Evolutionary conservation across 1,139 yeast genomes (phyloP), one percentile per base, ranked within the genome.

Genomic region (Eremothecium cymbalariae): DNA sequence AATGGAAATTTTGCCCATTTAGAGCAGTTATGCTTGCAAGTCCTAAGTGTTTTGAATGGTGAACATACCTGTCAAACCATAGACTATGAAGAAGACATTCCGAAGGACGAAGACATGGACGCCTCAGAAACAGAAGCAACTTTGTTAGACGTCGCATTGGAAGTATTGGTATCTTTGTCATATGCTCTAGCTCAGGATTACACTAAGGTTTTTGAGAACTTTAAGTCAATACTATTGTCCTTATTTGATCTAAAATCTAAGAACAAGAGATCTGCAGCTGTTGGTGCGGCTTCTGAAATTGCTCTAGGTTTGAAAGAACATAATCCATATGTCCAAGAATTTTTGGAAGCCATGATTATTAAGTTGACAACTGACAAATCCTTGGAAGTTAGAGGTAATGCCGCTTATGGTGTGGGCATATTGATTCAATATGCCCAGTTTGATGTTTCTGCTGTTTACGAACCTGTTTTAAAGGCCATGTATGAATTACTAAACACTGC

Each of bases 331-430:
- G 64, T 79, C 33, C 73, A 74, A 45, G 84, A 81, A 48, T 67
- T 90, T 51, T 64, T 86, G 51, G 74, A 77, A 55, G 67, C 79
- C 17, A 77, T 90, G 54, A 67, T 72, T 37, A 71, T 73, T 42
- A 77, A 82, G 49, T 69, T 90, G 44, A 67, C 78, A 42, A 69
- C 71, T 45, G 98, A 90, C 60, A 72, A 77, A 51, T 80, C 93
- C 18, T 69, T 82, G 47, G 95, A 86, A 57, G 97, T 86, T 38
- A 80, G 90, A 64, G 90, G 95, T 49, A 84, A 86, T 52, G 93
- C 97, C 38, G 96, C 97, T 12, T 90, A 85, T 56, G 98, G 97
- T 68, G 74, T 84, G 47, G 99, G 98, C 47, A 64, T 86, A 45
- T 64, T 86, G 42, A 67, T 86, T 45, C 79, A 76, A 62, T 61